Conservation (phyloP, 148 eudicot genomes). For the Mesembryanthemum crystallinum region DNA sequence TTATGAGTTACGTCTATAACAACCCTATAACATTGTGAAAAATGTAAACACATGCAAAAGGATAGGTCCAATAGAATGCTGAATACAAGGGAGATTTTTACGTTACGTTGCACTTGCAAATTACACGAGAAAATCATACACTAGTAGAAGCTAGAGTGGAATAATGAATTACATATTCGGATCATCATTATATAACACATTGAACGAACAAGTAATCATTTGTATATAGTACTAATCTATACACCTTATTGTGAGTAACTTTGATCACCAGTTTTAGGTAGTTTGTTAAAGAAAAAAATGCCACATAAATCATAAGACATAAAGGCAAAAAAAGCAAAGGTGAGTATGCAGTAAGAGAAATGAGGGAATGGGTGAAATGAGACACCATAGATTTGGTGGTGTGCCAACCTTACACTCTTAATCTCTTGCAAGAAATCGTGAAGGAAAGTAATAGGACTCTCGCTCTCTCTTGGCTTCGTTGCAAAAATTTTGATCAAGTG, state of each 20-base stretch:
- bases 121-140: background rate
- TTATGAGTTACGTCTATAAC: no score
- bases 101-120: background rate
- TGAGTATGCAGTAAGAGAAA: background rate
- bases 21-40: no score
- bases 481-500: no score
- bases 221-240: background rate
- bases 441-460: constrained; percentile 10
- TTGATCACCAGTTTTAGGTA: no score
- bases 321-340: background rate
- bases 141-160: background rate
- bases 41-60: background rate
- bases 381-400: background rate
- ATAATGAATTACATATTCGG: background rate
- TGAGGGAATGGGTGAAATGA: no score
- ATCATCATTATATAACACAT: background rate
- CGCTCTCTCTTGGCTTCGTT: background rate
- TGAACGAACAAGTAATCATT: constrained; percentile 8
- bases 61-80: background rate
- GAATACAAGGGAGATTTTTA: background rate
- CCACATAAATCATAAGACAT: background rate
- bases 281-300: background rate
- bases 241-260: background rate
- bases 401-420: constrained; percentile 9
- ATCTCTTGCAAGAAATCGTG: constrained; percentile 6